Base-by-base conservation (phyloP, 106 monocot species). In the Ottelia alismoides region DNA sequence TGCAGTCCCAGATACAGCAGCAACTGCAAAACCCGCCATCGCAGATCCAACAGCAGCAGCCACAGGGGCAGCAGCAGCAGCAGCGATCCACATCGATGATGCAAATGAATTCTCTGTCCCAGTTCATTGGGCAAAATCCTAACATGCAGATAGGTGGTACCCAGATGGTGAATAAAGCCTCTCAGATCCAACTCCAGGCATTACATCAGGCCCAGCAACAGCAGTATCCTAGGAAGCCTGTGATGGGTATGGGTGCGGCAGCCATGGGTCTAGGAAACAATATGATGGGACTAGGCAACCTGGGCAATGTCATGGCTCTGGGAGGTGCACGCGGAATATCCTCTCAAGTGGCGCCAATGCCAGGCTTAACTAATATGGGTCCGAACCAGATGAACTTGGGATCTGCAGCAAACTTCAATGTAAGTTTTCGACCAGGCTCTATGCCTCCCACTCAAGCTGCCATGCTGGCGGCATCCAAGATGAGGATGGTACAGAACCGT, bases 191-290 rank as follows among this genome's bases (percentile, higher is more conserved):
- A 60, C 60, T 80, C 19, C 93, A 93, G 59, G 69, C 78, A 56
- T 10, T 73, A 53, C 85, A 79, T 31, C 83, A 84, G 30, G 75
- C 62, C 3, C 75, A 76, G 21, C 76, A 71, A 52, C 61, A 63
- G 7, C 80, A 78, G 20, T 65, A 80, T 6, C 66, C 83, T 0
- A 75, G 78, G 68, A 96, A 89, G 44, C 21, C 72, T 49, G 78
- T 94, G 88, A 78, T 87, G 76, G 82, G 74, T 14, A 58, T 74
- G 6, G 73, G 63, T n/a, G n/a, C n/a, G n/a, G n/a, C n/a, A n/a
- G 55, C 77, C 2, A 74, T 66, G 32, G 58, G 61, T 46, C 66
- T 85, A 76, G 86, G 79, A 2, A 72, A 60, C n/a, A 80, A 57
- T 52, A 65, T 81, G 55, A 70, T 69, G 25, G 74, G 81, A 24